A percentile compares a stretch with the other conserved stretches of the same genome.
Evolutionary conservation across 352 stramenopile species (phyloP).

Genomic region (Phytophthora pini): DNA sequence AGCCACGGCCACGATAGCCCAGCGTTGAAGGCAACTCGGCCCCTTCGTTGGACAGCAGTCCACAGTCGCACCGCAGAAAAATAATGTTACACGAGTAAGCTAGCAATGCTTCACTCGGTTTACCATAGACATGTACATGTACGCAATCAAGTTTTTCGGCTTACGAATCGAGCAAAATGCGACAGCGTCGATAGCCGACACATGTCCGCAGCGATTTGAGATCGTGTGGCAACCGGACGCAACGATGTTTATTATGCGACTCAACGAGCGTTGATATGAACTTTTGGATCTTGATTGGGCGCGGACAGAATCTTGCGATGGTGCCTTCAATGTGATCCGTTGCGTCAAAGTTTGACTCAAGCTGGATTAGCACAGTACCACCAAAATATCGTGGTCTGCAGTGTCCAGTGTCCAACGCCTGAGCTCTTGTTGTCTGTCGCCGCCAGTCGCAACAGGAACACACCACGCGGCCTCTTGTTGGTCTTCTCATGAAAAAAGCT

Average conservation of each 20-base stretch:
- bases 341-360: neutral
- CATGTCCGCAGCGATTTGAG: slow-evolving; percentile 27
- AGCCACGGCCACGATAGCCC: too few species aligned
- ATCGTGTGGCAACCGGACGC: slow-evolving; percentile 17
- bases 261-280: slow-evolving; percentile 17
- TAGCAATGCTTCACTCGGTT: too few species aligned
- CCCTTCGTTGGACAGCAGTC: too few species aligned
- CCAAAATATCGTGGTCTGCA: slow-evolving; percentile 11
- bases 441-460: slow-evolving; percentile 2
- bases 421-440: neutral
- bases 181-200: slow-evolving; percentile 30
- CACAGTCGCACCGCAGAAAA: too few species aligned
- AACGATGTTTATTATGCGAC: slow-evolving; percentile 10
- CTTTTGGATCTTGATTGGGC: slow-evolving; percentile 22
- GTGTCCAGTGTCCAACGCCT: slow-evolving; percentile 17
- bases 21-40: too few species aligned
- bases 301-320: neutral
- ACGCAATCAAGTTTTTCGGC: slow-evolving; percentile 15
- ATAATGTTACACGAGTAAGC: too few species aligned
- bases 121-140: neutral
- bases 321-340: slow-evolving; percentile 9
- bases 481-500: too few species aligned
- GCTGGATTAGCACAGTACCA: neutral
- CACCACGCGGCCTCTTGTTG: too few species aligned
- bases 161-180: slow-evolving; percentile 29